phyloP scores from a whole-genome alignment of 73 alveolate genomes.

The Blepharisma stoltei region DNA sequence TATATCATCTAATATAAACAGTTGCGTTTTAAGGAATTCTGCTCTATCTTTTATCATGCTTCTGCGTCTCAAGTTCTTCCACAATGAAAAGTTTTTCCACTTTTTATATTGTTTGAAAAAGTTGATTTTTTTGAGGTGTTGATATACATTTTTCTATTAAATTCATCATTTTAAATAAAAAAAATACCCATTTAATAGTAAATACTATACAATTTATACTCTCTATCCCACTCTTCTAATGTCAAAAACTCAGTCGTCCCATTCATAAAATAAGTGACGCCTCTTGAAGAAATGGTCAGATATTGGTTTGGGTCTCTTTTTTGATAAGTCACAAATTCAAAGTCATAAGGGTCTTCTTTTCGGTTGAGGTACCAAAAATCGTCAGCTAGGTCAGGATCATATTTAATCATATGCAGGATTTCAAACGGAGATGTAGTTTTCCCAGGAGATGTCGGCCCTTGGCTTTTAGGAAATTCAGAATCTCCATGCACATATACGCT shows the following conservation, averaged over 20 bases:
- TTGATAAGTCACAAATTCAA: slow-evolving; percentile 61
- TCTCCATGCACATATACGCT: slow-evolving; percentile 29
- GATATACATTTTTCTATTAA: too few species aligned
- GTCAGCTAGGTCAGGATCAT: slow-evolving; percentile 56
- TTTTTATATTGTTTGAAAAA: slow-evolving; percentile 70
- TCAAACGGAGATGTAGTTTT: slow-evolving; percentile 57
- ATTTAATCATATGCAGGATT: slow-evolving; percentile 45
- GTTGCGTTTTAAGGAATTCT: slow-evolving; percentile 62
- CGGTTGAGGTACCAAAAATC: slow-evolving; percentile 65
- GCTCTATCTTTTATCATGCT: slow-evolving; percentile 65
- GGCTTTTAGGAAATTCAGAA: slow-evolving; percentile 14
- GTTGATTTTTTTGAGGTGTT: slow-evolving; percentile 52
- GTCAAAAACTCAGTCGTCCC: slow-evolving; percentile 53
- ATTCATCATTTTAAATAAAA: too few species aligned
- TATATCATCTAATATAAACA: slow-evolving; percentile 72
- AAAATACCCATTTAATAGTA: slow-evolving; percentile 38
- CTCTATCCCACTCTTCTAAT: slow-evolving; percentile 68
- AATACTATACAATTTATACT: slow-evolving; percentile 40
- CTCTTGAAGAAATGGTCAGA: slow-evolving; percentile 59
- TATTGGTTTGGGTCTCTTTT: slow-evolving; percentile 44
- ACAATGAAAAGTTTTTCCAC: slow-evolving; percentile 80
- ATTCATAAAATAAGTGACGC: slow-evolving; percentile 57
- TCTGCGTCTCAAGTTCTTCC: slow-evolving; percentile 83
- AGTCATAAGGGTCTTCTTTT: slow-evolving; percentile 63
- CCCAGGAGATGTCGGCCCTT: not conserved